Conservation (phyloP, 352 stramenopile genomes). For the Globisporangium lucens region DNA sequence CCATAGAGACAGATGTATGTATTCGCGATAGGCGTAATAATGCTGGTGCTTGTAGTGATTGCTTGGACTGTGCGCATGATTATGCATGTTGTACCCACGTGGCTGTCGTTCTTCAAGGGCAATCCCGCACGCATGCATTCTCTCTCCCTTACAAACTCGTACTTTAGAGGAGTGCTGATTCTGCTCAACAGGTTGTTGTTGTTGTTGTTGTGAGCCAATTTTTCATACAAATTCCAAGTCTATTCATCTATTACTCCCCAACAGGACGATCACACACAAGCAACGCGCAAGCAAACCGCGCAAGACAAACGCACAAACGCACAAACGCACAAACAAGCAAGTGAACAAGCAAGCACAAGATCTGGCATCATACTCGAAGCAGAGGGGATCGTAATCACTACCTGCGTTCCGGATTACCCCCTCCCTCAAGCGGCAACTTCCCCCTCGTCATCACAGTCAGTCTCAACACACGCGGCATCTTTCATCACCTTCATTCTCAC, state of each 20-base stretch:
- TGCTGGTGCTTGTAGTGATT: neutral
- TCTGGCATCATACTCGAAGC: neutral
- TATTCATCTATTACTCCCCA: neutral
- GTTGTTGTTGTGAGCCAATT: neutral
- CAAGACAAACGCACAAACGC: neutral
- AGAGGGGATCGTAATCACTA: conserved; percentile 2
- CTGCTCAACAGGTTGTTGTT: neutral
- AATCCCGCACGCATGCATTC: neutral
- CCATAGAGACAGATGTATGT: neutral
- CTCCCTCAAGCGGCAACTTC: neutral
- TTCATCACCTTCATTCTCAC: neutral
- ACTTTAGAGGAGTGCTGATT: neutral
- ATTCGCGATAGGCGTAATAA: neutral
- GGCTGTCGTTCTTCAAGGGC: neutral
- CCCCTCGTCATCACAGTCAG: neutral
- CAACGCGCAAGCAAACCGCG: neutral
- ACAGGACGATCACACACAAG: neutral
- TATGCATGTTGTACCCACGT: neutral
- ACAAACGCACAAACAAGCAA: neutral
- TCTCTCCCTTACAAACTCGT: neutral
- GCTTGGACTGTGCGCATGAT: neutral
- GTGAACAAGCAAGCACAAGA: neutral
- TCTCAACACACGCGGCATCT: neutral
- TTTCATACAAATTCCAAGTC: neutral
- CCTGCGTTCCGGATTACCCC: neutral